phyloP scores from a whole-genome alignment of 371 early-diverging fungal species.

The Nosema bombycis region DNA sequence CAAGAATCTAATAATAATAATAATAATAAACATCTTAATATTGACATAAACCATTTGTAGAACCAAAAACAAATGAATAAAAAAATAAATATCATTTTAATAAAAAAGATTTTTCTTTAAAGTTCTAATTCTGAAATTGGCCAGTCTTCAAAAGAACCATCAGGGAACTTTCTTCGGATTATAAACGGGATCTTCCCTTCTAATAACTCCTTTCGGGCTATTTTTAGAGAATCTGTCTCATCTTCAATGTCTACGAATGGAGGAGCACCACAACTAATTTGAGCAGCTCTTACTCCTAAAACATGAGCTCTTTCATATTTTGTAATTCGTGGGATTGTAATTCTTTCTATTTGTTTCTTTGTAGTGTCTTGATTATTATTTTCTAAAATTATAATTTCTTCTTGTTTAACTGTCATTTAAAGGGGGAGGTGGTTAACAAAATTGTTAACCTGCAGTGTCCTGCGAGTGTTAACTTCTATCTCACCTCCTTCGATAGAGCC shows the following conservation, averaged over 20 bases:
- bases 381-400: neutral
- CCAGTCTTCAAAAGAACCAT: conserved; percentile 93
- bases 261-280: conserved; percentile 83
- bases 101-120: neutral
- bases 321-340: conserved; percentile 96
- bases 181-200: conserved; percentile 87
- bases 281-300: conserved; percentile 73
- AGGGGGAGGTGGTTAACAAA: neutral
- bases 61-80: neutral
- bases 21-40: neutral
- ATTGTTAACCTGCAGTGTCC: too few species aligned
- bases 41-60: neutral
- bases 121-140: conserved; percentile 74
- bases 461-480: too few species aligned
- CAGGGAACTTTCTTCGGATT: conserved; percentile 86
- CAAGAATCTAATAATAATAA: too few species aligned
- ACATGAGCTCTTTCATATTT: conserved; percentile 95
- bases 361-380: neutral
- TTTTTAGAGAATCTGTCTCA: conserved; percentile 88
- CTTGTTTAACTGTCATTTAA: neutral
- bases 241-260: conserved; percentile 90
- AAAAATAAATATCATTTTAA: neutral
- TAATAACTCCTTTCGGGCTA: conserved; percentile 89
- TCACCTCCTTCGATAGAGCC: too few species aligned
- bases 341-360: conserved; percentile 62